Conservation (phyloP, 2,329 filamentous ascomycete genomes). For the Elsinoe batatas region DNA sequence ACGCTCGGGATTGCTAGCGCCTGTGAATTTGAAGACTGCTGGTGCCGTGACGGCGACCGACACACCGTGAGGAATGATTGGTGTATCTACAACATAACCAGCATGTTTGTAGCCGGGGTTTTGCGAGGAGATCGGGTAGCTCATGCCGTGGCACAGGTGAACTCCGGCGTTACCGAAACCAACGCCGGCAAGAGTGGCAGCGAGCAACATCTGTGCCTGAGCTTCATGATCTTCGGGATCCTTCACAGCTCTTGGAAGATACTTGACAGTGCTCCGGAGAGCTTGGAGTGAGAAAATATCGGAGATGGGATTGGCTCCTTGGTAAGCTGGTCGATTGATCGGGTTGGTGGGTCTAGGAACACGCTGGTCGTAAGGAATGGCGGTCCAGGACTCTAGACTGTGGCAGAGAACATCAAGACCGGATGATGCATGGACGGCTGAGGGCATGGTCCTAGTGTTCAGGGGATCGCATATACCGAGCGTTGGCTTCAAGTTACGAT, state of each 20-base stretch:
- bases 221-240: slow-evolving; percentile 89
- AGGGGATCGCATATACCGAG: slow-evolving; percentile 78
- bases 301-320: slow-evolving; percentile 94
- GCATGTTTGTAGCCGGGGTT: slow-evolving; percentile 83
- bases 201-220: slow-evolving; percentile 89
- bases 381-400: slow-evolving; percentile 91
- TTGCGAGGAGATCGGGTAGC: slow-evolving; percentile 91
- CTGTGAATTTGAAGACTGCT: slow-evolving; percentile 89
- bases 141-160: slow-evolving; percentile 86
- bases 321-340: slow-evolving; percentile 83
- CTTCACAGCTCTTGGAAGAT: slow-evolving; percentile 75
- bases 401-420: slow-evolving; percentile 95
- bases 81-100: slow-evolving; percentile 67
- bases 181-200: slow-evolving; percentile 85
- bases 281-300: slow-evolving; percentile 93
- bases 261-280: slow-evolving; percentile 74
- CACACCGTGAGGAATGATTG: slow-evolving; percentile 92
- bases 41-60: slow-evolving; percentile 89
- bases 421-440: slow-evolving; percentile 82
- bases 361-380: slow-evolving; percentile 85
- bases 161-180: slow-evolving; percentile 97
- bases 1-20: slow-evolving; percentile 79
- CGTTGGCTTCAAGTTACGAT: slow-evolving; percentile 89
- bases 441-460: slow-evolving; percentile 93
- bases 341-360: slow-evolving; percentile 78